phyloP scores from a whole-genome alignment of 148 eudicot genomes.

The Amaranthus hypochondriacus region DNA sequence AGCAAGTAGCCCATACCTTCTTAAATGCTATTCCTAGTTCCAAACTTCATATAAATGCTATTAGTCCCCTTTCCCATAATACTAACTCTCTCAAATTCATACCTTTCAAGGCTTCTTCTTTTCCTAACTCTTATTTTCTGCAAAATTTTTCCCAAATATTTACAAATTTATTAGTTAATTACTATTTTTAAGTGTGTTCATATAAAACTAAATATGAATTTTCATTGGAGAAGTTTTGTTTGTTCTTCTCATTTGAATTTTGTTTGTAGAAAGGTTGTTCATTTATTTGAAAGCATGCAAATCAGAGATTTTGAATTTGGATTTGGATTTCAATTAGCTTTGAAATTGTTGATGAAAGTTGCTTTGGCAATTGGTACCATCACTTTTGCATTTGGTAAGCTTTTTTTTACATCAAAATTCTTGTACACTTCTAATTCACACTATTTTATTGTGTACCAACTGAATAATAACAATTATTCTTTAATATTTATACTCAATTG shows the following conservation, averaged over 20 bases:
- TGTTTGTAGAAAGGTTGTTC: slow-evolving; percentile 25
- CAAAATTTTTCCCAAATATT: background rate
- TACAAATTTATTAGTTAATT: background rate
- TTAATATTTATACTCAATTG: too few species aligned
- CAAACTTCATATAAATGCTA: slow-evolving; percentile 19
- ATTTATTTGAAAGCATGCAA: slow-evolving; percentile 21
- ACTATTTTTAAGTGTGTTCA: background rate
- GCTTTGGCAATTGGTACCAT: slow-evolving; percentile 36
- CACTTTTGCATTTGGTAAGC: slow-evolving; percentile 58
- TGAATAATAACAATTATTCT: too few species aligned
- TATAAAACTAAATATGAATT: background rate
- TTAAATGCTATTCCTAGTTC: slow-evolving; percentile 25
- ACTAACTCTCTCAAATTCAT: slow-evolving; percentile 7
- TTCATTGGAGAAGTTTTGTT: background rate
- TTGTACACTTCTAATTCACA: too few species aligned
- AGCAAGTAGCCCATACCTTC: slow-evolving; percentile 20
- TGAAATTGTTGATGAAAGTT: slow-evolving; percentile 28
- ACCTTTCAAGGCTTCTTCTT: background rate
- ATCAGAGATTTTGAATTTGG: slow-evolving; percentile 22
- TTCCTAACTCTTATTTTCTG: background rate
- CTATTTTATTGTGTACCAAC: too few species aligned
- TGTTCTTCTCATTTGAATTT: slow-evolving; percentile 22
- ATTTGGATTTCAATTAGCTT: slow-evolving; percentile 25
- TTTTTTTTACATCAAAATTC: background rate
- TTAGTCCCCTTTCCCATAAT: background rate